Evolutionary conservation across 2,329 filamentous ascomycete species (phyloP).

Genomic region (Xylariaceae sp.): DNA sequence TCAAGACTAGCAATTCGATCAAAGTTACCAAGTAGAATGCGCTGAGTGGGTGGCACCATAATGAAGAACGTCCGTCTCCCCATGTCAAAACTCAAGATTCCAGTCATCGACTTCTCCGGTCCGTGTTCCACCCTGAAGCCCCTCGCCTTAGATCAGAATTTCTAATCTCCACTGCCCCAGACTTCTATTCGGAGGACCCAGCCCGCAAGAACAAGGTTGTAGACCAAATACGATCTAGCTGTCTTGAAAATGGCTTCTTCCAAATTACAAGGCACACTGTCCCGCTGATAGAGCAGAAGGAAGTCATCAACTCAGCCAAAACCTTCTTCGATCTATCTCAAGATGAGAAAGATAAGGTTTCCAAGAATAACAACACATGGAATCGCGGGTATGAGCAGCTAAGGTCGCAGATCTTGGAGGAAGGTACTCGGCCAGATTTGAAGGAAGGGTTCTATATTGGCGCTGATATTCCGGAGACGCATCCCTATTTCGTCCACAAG

Average conservation of each 20-base stretch:
- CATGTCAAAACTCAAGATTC: too few relatives aligned
- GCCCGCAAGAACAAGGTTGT: slow-evolving; percentile 3
- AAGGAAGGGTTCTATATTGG: slow-evolving; percentile 35
- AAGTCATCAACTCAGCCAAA: slow-evolving; percentile 4
- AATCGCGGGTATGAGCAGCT: slow-evolving; percentile 11
- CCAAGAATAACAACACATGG: slow-evolving; percentile 7
- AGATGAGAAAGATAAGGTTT: slow-evolving; percentile 8
- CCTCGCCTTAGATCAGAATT: too few relatives aligned
- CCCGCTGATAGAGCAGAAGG: slow-evolving; percentile 4
- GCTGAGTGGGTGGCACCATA: too few relatives aligned
- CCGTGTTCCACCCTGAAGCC: too few relatives aligned
- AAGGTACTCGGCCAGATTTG: slow-evolving; percentile 12
- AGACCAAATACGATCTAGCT: slow-evolving; percentile 4
- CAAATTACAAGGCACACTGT: slow-evolving; percentile 9
- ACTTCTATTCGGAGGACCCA: slow-evolving; percentile 7
- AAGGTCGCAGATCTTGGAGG: slow-evolving; percentile 10
- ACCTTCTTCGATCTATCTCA: slow-evolving; percentile 7
- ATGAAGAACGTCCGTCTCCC: too few relatives aligned
- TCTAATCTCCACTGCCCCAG: not conserved
- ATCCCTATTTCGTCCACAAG: slow-evolving; percentile 37
- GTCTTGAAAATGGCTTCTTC: slow-evolving; percentile 7
- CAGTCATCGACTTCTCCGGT: too few relatives aligned
- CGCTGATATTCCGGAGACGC: slow-evolving; percentile 34
- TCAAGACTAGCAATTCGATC: too few relatives aligned
- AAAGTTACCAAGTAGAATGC: too few relatives aligned